A percentile compares a stretch with the other conserved stretches of the same genome.
These are phyloP conservation scores for Cytospora piceicola DNA, from an alignment of 2,329 filamentous ascomycete species.

Conservation along the genomic window DNA sequence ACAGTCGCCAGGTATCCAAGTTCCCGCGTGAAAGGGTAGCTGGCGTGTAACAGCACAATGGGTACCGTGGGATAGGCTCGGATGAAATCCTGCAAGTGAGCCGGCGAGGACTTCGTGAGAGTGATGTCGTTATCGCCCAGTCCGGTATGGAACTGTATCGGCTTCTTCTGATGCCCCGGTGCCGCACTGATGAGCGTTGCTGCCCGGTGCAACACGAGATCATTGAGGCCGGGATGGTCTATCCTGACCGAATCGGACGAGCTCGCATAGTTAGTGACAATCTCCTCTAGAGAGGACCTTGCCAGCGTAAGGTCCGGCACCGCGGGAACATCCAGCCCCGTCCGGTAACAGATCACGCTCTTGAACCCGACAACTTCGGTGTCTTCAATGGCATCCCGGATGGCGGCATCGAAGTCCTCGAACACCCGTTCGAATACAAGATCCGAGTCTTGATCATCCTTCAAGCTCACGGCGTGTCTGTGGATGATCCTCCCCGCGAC, in stretches of 20 bases:
- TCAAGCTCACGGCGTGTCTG: constrained; percentile 42
- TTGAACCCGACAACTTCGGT: constrained; percentile 78
- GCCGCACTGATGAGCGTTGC: constrained; percentile 60
- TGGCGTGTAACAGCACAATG: constrained; percentile 78
- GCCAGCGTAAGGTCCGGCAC: constrained; percentile 48
- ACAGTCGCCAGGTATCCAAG: constrained; percentile 77
- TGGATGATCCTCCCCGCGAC: constrained; percentile 67
- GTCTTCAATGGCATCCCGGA: constrained; percentile 64
- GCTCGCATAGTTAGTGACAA: constrained; percentile 41
- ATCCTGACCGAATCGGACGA: constrained; percentile 54
- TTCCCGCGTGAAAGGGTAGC: constrained; percentile 81
- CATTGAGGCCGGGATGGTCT: constrained; percentile 67
- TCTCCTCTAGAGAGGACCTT: constrained; percentile 44
- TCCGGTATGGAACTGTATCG: constrained; percentile 83
- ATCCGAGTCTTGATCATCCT: constrained; percentile 45
- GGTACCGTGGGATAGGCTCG: constrained; percentile 69
- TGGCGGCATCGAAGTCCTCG: constrained; percentile 53
- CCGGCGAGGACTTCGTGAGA: constrained; percentile 71
- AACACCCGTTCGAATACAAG: constrained; percentile 50
- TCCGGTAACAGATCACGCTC: constrained; percentile 80
- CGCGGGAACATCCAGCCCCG: constrained; percentile 65
- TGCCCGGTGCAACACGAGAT: constrained; percentile 67
- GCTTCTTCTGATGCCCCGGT: constrained; percentile 59
- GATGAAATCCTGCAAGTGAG: constrained; percentile 75
- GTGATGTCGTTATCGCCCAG: constrained; percentile 80